Conservation (phyloP, 2,329 filamentous ascomycete genomes). For the Cercospora brassicicola region DNA sequence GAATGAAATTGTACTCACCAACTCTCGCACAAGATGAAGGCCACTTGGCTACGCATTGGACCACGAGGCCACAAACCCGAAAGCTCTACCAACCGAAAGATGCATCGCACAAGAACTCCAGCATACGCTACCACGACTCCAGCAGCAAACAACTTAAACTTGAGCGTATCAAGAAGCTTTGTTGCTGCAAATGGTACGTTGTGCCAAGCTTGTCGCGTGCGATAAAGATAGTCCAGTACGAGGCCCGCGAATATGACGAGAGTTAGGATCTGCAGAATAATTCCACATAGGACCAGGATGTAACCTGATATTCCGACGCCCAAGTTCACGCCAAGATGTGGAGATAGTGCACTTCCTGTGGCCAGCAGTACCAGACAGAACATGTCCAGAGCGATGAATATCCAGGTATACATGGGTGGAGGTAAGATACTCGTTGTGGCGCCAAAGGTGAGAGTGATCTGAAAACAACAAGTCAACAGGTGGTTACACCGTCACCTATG, state of each 20-base stretch:
- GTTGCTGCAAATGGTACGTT: conserved; percentile 11
- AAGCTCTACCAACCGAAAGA: not conserved
- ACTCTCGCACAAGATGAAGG: conserved; percentile 8
- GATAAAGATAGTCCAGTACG: conserved; percentile 10
- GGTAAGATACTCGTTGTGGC: conserved; percentile 10
- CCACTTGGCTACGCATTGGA: conserved; percentile 7
- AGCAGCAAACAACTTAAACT: conserved; percentile 10
- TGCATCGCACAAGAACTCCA: conserved; percentile 3
- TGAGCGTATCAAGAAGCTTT: conserved; percentile 9
- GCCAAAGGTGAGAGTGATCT: conserved; percentile 14
- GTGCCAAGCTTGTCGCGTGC: conserved; percentile 12
- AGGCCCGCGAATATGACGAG: conserved; percentile 10
- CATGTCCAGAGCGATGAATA: conserved; percentile 14
- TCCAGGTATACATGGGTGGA: conserved; percentile 15
- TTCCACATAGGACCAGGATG: conserved; percentile 1
- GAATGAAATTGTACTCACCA: not conserved
- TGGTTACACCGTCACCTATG: rapidly evolving
- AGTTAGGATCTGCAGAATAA: conserved; percentile 1
- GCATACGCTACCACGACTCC: conserved; percentile 7
- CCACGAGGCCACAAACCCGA: conserved; percentile 3
- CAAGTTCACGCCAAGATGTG: not conserved
- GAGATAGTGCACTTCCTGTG: not conserved
- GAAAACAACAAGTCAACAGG: not conserved
- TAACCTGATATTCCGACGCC: not conserved
- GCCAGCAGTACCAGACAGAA: conserved; percentile 3